Percentiles rank a stretch among this genome's conserved stretches.
Evolutionary conservation across 306 rosid species (phyloP).

Genomic region (Quercus rubra): DNA sequence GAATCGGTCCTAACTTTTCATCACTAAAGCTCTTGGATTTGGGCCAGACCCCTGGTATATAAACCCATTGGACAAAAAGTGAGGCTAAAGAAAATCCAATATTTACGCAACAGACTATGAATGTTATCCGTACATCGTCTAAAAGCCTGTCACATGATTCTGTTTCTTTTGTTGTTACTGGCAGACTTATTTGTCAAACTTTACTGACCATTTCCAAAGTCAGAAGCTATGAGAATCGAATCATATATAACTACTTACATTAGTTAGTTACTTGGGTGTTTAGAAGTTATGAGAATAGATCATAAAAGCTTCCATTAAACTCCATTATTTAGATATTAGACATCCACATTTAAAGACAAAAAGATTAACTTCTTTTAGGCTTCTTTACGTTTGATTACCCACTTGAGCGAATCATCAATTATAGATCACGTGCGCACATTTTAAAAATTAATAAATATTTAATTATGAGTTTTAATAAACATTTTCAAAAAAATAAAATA

Average conservation of each 20-base stretch:
- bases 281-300: too few species aligned
- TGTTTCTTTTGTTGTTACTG: background rate
- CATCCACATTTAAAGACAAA: too few species aligned
- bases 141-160: background rate
- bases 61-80: conserved; percentile 15
- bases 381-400: too few species aligned
- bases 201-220: background rate
- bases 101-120: background rate
- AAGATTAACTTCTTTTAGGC: too few species aligned
- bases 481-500: too few species aligned
- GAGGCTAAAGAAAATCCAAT: conserved; percentile 16
- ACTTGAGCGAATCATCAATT: too few species aligned
- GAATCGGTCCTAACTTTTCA: conserved; percentile 70
- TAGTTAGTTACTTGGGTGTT: too few species aligned
- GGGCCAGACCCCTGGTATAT: conserved; percentile 66
- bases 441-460: too few species aligned
- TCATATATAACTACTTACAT: background rate
- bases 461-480: too few species aligned
- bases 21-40: conserved; percentile 77
- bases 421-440: too few species aligned
- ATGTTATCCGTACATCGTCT: conserved; percentile 9
- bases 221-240: background rate
- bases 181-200: background rate
- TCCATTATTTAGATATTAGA: too few species aligned
- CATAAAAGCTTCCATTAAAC: too few species aligned